Evolutionary conservation across 305 asterid genomes (phyloP).

Genomic region (Withania somnifera): DNA sequence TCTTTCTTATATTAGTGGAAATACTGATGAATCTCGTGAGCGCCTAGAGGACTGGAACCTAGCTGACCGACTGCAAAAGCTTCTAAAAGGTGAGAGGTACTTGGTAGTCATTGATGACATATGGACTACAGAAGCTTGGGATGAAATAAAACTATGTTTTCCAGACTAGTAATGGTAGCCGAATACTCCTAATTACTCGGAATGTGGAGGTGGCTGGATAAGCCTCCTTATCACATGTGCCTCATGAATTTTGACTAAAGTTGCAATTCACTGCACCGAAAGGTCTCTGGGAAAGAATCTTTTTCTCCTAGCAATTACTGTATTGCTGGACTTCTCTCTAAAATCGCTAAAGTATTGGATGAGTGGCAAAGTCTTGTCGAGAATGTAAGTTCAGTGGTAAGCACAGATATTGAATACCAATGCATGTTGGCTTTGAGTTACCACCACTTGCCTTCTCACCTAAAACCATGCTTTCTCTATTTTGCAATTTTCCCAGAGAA

Average conservation of each 20-base stretch:
- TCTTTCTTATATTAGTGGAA: not conserved
- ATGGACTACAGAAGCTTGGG: not conserved
- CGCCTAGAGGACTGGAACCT: not conserved
- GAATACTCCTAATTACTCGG: not conserved
- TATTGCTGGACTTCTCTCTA: not conserved
- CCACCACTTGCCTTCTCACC: not conserved
- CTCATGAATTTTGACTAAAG: not conserved
- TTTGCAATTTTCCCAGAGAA: not conserved
- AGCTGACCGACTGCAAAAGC: not conserved
- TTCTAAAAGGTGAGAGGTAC: not conserved
- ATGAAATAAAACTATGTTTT: not conserved
- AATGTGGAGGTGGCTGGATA: not conserved
- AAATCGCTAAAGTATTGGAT: not conserved
- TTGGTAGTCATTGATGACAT: not conserved
- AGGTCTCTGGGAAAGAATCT: not conserved
- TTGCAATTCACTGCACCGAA: not conserved
- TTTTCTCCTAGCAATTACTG: not conserved
- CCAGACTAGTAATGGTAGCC: not conserved
- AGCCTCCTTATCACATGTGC: not conserved
- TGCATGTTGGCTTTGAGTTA: not conserved
- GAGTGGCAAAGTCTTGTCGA: not conserved
- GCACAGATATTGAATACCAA: not conserved
- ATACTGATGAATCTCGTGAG: not conserved
- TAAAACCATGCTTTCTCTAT: not conserved
- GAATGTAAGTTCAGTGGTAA: not conserved